Evolutionary conservation across 176 grass and related monocot species (phyloP).

Genomic region (Avena eriantha): DNA sequence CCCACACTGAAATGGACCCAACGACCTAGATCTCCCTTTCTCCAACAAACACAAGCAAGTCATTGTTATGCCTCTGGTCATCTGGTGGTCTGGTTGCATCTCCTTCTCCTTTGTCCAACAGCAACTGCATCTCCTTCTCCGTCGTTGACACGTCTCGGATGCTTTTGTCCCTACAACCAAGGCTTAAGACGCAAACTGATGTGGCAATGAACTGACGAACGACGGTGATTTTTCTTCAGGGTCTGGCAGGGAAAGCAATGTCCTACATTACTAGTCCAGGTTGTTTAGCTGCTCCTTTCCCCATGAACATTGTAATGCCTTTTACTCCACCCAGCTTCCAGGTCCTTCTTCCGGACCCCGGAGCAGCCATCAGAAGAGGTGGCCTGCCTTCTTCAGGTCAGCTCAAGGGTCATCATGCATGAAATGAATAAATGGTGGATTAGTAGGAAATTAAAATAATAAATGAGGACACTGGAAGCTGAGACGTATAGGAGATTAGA

Average conservation of each 20-base stretch:
- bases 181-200: neutral
- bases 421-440: neutral
- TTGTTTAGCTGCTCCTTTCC: neutral
- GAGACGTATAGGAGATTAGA: neutral
- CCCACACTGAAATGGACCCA: neutral
- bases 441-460: neutral
- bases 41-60: neutral
- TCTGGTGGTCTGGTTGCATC: neutral
- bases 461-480: neutral
- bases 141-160: neutral
- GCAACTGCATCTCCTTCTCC: neutral
- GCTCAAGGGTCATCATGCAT: conserved; percentile 28
- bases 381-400: conserved; percentile 39
- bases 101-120: neutral
- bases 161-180: conserved; percentile 33
- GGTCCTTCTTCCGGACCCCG: neutral
- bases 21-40: neutral
- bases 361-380: conserved; percentile 22
- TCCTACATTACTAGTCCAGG: neutral
- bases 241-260: conserved; percentile 31
- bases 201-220: conserved; percentile 13
- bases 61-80: neutral
- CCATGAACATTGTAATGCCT: conserved; percentile 9
- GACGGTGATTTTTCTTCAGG: conserved; percentile 11
- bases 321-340: conserved; percentile 22